These are phyloP conservation scores for Paraglomus brasilianum DNA, from an alignment of 192 early-diverging fungal genomes.

Conservation along the genomic window DNA sequence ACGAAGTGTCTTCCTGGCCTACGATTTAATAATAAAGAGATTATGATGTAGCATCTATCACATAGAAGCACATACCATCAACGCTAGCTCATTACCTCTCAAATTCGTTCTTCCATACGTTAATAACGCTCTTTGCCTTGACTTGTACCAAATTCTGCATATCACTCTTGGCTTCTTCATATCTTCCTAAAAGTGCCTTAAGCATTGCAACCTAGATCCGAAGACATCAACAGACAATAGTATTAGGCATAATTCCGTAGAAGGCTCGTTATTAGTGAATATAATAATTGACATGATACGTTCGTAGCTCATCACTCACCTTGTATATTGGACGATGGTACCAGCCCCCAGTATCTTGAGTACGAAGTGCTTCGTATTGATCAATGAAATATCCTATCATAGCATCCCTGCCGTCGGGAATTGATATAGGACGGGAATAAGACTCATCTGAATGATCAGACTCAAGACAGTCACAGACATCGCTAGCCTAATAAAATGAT, in stretches of 20 bases:
- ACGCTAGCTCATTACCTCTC: conserved; percentile 50
- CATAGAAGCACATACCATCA: neutral
- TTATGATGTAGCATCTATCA: neutral
- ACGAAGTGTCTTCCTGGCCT: conserved; percentile 76
- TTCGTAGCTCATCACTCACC: conserved; percentile 40
- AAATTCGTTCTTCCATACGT: conserved; percentile 79
- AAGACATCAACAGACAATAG: too few relatives aligned
- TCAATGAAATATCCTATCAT: conserved; percentile 30
- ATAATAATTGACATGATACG: too few relatives aligned
- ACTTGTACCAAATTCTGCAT: conserved; percentile 61
- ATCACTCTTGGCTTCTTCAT: conserved; percentile 56
- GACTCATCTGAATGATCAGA: too few relatives aligned
- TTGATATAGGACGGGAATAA: too few relatives aligned
- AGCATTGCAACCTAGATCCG: too few relatives aligned
- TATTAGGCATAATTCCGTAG: too few relatives aligned
- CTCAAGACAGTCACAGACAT: too few relatives aligned
- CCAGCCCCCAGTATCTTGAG: conserved; percentile 65
- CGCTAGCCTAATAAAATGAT: too few relatives aligned
- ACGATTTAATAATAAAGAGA: conserved; percentile 1
- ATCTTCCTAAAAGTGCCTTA: too few relatives aligned
- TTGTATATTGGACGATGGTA: conserved; percentile 68
- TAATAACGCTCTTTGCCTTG: conserved; percentile 57
- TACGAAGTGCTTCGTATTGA: conserved; percentile 51
- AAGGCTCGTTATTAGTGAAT: too few relatives aligned
- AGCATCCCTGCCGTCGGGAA: too few relatives aligned